Evolutionary conservation across 345 rosid genomes (phyloP).

Genomic region (Eucalyptus erythrocorys): DNA sequence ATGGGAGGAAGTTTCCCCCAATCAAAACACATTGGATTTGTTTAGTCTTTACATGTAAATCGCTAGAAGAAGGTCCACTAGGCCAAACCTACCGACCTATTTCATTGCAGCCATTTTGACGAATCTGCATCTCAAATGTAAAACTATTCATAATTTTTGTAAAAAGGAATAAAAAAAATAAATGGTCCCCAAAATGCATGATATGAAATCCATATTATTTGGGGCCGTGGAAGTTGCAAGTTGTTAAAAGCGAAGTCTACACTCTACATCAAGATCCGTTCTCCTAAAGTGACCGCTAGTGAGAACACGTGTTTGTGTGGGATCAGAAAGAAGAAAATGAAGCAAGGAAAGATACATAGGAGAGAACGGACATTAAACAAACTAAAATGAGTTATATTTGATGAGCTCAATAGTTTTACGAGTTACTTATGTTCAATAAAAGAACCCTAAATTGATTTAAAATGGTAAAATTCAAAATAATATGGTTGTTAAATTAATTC

Average conservation of each 20-base stretch:
- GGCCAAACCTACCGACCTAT: neutral
- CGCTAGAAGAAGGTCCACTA: neutral
- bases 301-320: neutral
- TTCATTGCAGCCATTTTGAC: neutral
- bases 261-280: neutral
- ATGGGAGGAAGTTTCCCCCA: rapidly evolving
- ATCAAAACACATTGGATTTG: neutral
- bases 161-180: neutral
- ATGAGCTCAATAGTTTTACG: no score
- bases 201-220: neutral
- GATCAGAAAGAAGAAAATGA: neutral
- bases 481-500: rapidly evolving
- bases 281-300: neutral
- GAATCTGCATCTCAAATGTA: neutral
- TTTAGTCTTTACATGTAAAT: neutral
- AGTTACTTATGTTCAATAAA: no score
- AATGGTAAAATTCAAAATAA: no score
- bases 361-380: neutral
- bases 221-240: neutral
- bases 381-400: no score
- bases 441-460: neutral
- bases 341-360: neutral
- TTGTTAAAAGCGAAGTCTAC: neutral
- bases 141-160: neutral
- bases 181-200: neutral